Percentiles rank a stretch among this genome's conserved stretches.
phyloP scores from a whole-genome alignment of 352 stramenopile species.

The Pythium scleroteichum region DNA sequence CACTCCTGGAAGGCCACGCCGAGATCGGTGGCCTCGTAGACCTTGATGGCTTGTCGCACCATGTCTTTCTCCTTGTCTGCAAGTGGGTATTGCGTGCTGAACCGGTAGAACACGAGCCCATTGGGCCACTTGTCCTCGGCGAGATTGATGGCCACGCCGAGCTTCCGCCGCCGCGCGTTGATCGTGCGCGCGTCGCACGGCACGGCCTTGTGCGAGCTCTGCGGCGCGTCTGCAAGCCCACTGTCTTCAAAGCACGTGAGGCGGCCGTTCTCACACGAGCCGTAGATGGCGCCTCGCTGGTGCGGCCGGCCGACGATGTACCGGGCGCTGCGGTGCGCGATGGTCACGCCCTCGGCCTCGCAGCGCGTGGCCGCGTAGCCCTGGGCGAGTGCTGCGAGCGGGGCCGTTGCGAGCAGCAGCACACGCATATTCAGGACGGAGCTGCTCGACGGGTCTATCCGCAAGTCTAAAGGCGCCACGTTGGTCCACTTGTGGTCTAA shows the following conservation, averaged over 20 bases:
- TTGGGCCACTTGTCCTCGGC: constrained; percentile 69
- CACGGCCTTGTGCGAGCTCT: constrained; percentile 39
- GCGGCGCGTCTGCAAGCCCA: constrained; percentile 57
- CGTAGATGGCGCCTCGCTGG: constrained; percentile 53
- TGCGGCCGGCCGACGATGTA: constrained; percentile 56
- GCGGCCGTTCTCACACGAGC: constrained; percentile 40
- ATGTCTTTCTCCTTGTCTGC: constrained; percentile 37
- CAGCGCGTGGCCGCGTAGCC: constrained; percentile 18
- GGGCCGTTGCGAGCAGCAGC: constrained; percentile 12
- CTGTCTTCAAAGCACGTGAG: constrained; percentile 60
- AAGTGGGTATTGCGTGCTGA: constrained; percentile 51
- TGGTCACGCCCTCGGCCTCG: constrained; percentile 43
- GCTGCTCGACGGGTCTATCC: not conserved
- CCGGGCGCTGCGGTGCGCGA: constrained; percentile 44
- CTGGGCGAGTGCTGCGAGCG: not conserved
- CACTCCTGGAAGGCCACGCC: constrained; percentile 71
- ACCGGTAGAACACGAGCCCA: constrained; percentile 67
- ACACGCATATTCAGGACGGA: constrained; percentile 1
- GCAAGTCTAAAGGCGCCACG: constrained; percentile 1
- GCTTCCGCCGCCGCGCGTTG: constrained; percentile 31
- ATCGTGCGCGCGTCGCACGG: constrained; percentile 36
- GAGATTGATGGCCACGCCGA: constrained; percentile 60
- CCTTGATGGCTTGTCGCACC: constrained; percentile 54
- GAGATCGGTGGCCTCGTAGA: constrained; percentile 60
- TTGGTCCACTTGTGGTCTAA: not conserved